Conservation (phyloP, 345 rosid species). For the Populus alba region DNA sequence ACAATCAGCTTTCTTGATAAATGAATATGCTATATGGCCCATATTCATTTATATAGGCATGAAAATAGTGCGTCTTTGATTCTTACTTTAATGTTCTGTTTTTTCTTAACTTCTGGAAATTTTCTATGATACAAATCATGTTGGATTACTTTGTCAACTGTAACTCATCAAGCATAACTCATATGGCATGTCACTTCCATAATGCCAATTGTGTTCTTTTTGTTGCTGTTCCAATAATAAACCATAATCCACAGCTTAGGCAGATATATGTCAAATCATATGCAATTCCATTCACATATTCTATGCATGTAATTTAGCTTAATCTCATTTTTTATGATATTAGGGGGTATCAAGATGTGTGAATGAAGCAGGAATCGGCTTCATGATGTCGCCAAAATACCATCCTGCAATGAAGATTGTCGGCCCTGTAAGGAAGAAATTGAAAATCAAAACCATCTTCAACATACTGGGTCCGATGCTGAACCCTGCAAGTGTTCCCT, state of each 20-base stretch:
- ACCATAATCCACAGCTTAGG: neutral
- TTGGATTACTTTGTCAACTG: neutral
- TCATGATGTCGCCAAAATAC: constrained; percentile 85
- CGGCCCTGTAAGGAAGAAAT: constrained; percentile 74
- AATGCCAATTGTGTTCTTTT: neutral
- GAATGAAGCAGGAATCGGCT: constrained; percentile 81
- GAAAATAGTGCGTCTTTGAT: neutral
- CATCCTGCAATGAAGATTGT: constrained; percentile 96
- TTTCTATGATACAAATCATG: neutral
- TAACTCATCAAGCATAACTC: neutral
- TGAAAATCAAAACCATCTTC: constrained; percentile 80
- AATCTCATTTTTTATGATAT: constrained; percentile 11
- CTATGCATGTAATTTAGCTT: neutral
- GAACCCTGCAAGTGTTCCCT: constrained; percentile 82
- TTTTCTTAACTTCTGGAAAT: neutral
- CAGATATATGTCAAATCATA: neutral
- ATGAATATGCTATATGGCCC: neutral
- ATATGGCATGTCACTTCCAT: neutral
- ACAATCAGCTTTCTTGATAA: neutral
- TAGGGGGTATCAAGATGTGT: constrained; percentile 72
- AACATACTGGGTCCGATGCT: constrained; percentile 90
- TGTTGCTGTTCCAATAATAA: neutral
- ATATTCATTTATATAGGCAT: neutral
- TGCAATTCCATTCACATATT: neutral
- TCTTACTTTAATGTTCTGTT: neutral